A percentile compares a stretch with the other conserved stretches of the same genome.
Conservation (phyloP, 768 basidiomycete species). For the Boletus edulis region DNA sequence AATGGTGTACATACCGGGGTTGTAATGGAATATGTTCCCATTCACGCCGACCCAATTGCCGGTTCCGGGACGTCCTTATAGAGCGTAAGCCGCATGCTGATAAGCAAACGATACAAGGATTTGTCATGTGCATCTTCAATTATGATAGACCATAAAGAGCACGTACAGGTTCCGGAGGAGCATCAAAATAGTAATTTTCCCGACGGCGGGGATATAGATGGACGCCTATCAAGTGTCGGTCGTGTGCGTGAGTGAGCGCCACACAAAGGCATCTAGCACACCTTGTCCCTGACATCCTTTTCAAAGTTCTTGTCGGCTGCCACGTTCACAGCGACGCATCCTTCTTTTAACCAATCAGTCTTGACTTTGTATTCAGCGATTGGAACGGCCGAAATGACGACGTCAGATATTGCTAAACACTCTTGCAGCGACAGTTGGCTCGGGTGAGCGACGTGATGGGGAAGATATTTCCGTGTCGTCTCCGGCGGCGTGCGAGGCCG, state of each 20-base stretch:
- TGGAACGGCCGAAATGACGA: conserved; percentile 94
- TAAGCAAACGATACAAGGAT: not conserved
- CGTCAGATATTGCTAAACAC: conserved; percentile 83
- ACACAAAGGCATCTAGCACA: conserved; percentile 31
- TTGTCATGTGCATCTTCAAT: conserved; percentile 5
- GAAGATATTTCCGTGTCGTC: conserved; percentile 63
- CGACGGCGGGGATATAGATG: conserved; percentile 93
- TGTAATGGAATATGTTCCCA: conserved; percentile 23
- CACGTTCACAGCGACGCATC: conserved; percentile 91
- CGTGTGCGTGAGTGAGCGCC: conserved; percentile 7
- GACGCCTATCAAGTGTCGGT: conserved; percentile 53
- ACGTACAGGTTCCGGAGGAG: conserved; percentile 91
- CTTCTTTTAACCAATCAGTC: conserved; percentile 88
- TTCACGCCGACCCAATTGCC: conserved; percentile 7
- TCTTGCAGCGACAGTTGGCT: conserved; percentile 67
- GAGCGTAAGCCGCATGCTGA: conserved; percentile 29
- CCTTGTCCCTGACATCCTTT: conserved; percentile 88
- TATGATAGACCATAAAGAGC: not conserved
- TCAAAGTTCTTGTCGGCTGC: conserved; percentile 97
- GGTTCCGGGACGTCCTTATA: conserved; percentile 19
- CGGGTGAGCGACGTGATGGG: conserved; percentile 79
- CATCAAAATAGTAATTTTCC: conserved; percentile 97
- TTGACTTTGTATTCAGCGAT: conserved; percentile 81
- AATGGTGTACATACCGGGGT: conserved; percentile 34
- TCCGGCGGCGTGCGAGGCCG: conserved; percentile 55